Conservation (phyloP, 306 rosid species). For the Myrica gale region DNA sequence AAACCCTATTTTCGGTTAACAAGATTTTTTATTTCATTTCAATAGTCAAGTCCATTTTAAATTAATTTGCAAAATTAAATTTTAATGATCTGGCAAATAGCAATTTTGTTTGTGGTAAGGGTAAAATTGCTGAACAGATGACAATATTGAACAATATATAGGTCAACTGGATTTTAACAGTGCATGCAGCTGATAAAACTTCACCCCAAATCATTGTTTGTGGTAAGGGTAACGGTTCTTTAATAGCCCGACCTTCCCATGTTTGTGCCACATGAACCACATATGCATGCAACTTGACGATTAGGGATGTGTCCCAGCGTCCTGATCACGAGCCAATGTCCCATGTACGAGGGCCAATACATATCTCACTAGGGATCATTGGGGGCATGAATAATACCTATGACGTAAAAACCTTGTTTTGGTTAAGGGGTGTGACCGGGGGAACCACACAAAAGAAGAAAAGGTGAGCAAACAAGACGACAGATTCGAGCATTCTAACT, state of each 20-base stretch:
- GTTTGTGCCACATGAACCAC: constrained; percentile 65
- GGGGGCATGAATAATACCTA: background rate
- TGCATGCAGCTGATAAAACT: background rate
- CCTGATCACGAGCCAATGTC: constrained; percentile 46
- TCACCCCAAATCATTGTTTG: background rate
- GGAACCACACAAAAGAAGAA: constrained; percentile 16
- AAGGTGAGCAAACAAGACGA: background rate
- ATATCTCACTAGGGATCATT: too few species aligned
- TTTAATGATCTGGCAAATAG: too few species aligned
- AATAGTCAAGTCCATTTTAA: too few species aligned
- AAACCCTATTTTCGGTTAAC: too few species aligned
- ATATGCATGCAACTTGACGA: constrained; percentile 43
- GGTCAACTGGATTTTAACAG: background rate
- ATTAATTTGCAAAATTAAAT: too few species aligned
- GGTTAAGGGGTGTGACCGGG: constrained; percentile 7
- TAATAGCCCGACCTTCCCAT: constrained; percentile 55
- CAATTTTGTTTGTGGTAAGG: background rate
- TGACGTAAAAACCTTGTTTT: constrained; percentile 12
- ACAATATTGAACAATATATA: background rate
- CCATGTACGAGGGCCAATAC: constrained; percentile 30
- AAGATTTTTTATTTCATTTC: too few species aligned
- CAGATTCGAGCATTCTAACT: background rate
- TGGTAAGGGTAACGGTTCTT: constrained; percentile 20
- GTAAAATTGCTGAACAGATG: background rate
- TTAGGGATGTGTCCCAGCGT: constrained; percentile 23